Conservation (phyloP, 108 stramenopile genomes). For the Nitzschia sp. region DNA sequence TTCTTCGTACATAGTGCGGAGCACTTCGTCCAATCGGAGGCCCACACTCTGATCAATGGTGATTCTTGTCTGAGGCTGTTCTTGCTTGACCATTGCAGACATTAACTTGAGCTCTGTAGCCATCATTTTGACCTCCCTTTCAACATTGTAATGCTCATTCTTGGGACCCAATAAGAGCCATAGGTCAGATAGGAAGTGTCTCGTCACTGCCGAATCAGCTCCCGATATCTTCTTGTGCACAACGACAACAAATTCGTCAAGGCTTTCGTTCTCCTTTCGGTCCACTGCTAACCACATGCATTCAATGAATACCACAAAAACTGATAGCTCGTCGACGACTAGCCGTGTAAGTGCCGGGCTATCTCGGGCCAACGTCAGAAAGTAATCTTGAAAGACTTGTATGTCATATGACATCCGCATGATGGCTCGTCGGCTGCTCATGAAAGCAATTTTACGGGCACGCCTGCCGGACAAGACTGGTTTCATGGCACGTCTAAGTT, state of each 20-base stretch:
- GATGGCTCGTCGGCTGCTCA: constrained; percentile 50
- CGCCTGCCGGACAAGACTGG: not conserved
- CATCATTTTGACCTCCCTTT: constrained; percentile 23
- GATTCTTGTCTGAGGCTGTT: not conserved
- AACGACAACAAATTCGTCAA: constrained; percentile 71
- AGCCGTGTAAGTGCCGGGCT: constrained; percentile 57
- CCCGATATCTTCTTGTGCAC: constrained; percentile 67
- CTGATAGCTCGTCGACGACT: constrained; percentile 67
- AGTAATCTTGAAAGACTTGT: constrained; percentile 65
- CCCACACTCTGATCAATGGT: not conserved
- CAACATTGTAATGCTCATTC: constrained; percentile 10
- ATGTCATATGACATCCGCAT: constrained; percentile 75
- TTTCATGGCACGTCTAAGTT: constrained; percentile 11
- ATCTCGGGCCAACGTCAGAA: constrained; percentile 49
- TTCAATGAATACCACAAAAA: constrained; percentile 44
- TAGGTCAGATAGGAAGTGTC: constrained; percentile 44
- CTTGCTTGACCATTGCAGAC: constrained; percentile 14
- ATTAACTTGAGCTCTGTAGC: constrained; percentile 34
- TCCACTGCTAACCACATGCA: constrained; percentile 61
- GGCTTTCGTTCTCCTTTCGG: constrained; percentile 26
- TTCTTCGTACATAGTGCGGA: constrained; percentile 33
- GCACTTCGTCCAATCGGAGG: constrained; percentile 34
- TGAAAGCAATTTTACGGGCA: constrained; percentile 37
- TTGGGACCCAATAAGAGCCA: constrained; percentile 35
- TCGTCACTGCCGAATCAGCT: constrained; percentile 37